Evolutionary conservation across 768 basidiomycete genomes (phyloP), one percentile per base, ranked within the genome.

Genomic region (Phlebiopsis flavidoalba): DNA sequence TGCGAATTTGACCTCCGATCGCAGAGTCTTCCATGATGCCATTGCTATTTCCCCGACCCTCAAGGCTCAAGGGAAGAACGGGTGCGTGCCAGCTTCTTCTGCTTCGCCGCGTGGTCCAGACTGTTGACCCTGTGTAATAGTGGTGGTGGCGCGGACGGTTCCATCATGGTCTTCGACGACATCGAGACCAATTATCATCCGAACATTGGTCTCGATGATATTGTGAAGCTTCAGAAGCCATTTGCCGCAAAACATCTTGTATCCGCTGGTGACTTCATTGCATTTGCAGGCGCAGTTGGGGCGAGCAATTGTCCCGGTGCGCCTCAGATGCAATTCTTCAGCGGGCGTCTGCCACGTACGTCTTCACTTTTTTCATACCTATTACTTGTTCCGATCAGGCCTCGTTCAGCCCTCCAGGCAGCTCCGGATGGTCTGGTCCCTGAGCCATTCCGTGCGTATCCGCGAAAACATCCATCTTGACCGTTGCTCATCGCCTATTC

Each of bases 151-250:
- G 71, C 70, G 47, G 82, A 83, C 59, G 83, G 80, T 24, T 82
- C 80, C 8, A 77, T 83, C 63, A 73, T 80, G 60, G 69, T 71
- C 1, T 83, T 83, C 70, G 65, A 66, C 35, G 71, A 74, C 7
- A 75, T 75, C 37, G 82, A 82, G 65, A 70, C 74, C 22, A 61
- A 65, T 15, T 83, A 77, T 69, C 66, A 70, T 8, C 77, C 80
- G 5, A 82, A 82, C 65, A 63, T 60, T 31, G 80, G 80, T 35
- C 64, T 69, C 63, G 76, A 79, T 63, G 78, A 76, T 15, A 69
- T 64, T 45, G 63, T 69, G 37, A 22, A 53, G 5, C 6, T 48
- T 35, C 73, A 78, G 59, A 69, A 66, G 40, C 73, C 75, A 2
- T 72, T 80, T 69, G 59, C 76, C 31, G 60, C 61, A 15, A 71